Evolutionary conservation across 352 stramenopile species (phyloP).

Genomic region (Phytophthora crassamura): DNA sequence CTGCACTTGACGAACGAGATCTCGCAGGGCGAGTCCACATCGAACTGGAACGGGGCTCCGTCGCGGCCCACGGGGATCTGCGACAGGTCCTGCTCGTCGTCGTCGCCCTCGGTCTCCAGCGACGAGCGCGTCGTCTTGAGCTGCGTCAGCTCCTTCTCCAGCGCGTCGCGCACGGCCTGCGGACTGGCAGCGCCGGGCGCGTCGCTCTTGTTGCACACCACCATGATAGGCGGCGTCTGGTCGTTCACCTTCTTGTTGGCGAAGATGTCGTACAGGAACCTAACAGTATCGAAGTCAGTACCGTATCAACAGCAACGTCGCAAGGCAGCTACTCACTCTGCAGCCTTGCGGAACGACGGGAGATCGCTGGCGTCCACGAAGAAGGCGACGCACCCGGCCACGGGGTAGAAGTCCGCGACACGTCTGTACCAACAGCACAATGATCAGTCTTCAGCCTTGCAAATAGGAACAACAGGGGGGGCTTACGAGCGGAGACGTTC

Average conservation of each 20-base stretch:
- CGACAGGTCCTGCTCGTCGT: constrained; percentile 77
- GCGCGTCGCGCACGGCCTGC: constrained; percentile 56
- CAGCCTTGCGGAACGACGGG: constrained; percentile 76
- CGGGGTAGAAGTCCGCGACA: constrained; percentile 77
- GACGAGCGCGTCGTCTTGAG: constrained; percentile 89
- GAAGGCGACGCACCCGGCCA: constrained; percentile 76
- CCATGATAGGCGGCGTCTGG: constrained; percentile 66
- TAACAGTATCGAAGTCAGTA: constrained; percentile 11
- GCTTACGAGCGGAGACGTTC: constrained; percentile 77
- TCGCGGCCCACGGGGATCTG: constrained; percentile 83
- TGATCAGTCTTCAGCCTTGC: neutral
- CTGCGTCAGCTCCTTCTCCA: constrained; percentile 87
- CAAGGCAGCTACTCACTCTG: constrained; percentile 56
- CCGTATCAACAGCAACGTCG: neutral
- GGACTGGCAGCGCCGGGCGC: constrained; percentile 47
- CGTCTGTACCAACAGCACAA: constrained; percentile 45
- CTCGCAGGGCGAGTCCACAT: constrained; percentile 82
- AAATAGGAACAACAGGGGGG: constrained; percentile 11
- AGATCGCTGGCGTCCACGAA: constrained; percentile 74
- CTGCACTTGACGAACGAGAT: constrained; percentile 76
- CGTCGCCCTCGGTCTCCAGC: constrained; percentile 78
- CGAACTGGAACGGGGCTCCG: constrained; percentile 75
- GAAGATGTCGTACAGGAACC: constrained; percentile 89
- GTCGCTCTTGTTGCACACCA: constrained; percentile 90
- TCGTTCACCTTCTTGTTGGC: constrained; percentile 87